Conservation (phyloP, 371 early-diverging fungal species). For the Mortierella sp. region DNA sequence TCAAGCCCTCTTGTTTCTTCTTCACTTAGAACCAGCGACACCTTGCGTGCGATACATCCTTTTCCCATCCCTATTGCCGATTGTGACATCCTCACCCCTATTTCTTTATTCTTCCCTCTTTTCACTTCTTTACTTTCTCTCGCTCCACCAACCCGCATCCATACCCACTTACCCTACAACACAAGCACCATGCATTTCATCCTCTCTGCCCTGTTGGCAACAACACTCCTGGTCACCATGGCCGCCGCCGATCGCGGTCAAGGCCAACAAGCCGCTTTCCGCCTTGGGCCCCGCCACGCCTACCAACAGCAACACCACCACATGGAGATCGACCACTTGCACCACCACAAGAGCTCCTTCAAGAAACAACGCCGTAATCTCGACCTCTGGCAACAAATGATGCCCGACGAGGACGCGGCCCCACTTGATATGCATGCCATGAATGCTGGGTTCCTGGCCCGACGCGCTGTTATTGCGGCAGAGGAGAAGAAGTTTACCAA, state of each 20-base stretch:
- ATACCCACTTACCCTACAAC: background rate
- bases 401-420: no score
- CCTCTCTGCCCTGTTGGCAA: slow-evolving; percentile 41
- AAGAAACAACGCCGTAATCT: slow-evolving; percentile 14
- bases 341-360: slow-evolving; percentile 18
- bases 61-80: background rate
- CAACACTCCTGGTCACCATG: slow-evolving; percentile 27
- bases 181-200: slow-evolving; percentile 34
- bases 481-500: background rate
- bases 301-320: slow-evolving; percentile 11
- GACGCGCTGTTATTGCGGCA: background rate
- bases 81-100: background rate
- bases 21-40: background rate
- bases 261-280: slow-evolving; percentile 38
- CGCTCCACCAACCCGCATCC: background rate
- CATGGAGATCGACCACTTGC: slow-evolving; percentile 19
- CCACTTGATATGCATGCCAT: no score
- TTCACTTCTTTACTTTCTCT: background rate
- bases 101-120: background rate
- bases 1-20: background rate
- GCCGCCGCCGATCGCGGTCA: slow-evolving; percentile 28
- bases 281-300: slow-evolving; percentile 33
- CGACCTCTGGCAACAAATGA: background rate
- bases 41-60: background rate
- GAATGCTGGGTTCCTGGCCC: background rate